Percentiles rank a stretch among this genome's conserved stretches.
phyloP scores from a whole-genome alignment of 257 asterid species.

The Jasminum sambac region DNA sequence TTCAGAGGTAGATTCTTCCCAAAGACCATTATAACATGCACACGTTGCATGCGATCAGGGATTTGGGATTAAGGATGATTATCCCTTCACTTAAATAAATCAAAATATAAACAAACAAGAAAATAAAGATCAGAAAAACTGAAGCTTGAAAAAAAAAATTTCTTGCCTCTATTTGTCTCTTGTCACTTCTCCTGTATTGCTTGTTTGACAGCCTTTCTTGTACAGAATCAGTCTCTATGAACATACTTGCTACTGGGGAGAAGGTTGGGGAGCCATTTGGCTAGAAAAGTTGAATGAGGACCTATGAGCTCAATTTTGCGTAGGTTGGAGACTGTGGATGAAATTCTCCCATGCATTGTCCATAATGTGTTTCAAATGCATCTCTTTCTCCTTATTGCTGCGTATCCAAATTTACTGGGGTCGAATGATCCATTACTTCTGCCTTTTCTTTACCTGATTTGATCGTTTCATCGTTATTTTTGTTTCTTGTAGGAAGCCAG shows the following conservation, averaged over 20 bases:
- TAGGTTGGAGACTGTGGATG: not conserved
- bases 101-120: too few species aligned
- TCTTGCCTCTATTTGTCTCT: not conserved
- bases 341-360: not conserved
- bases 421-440: not conserved
- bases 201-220: not conserved
- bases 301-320: not conserved
- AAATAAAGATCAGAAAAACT: not conserved
- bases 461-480: not conserved
- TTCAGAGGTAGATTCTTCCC: not conserved
- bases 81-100: not conserved
- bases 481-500: constrained; percentile 79
- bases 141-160: not conserved
- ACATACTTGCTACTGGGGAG: not conserved
- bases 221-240: not conserved
- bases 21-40: not conserved
- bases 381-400: not conserved
- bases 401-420: not conserved
- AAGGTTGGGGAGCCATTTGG: not conserved
- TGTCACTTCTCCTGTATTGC: not conserved
- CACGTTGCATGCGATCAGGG: not conserved
- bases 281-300: not conserved
- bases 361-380: not conserved
- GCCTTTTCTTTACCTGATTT: not conserved
- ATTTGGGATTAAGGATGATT: not conserved